Base-by-base conservation (phyloP, 805 yeast species). In the Wickerhamiella azymoides region DNA sequence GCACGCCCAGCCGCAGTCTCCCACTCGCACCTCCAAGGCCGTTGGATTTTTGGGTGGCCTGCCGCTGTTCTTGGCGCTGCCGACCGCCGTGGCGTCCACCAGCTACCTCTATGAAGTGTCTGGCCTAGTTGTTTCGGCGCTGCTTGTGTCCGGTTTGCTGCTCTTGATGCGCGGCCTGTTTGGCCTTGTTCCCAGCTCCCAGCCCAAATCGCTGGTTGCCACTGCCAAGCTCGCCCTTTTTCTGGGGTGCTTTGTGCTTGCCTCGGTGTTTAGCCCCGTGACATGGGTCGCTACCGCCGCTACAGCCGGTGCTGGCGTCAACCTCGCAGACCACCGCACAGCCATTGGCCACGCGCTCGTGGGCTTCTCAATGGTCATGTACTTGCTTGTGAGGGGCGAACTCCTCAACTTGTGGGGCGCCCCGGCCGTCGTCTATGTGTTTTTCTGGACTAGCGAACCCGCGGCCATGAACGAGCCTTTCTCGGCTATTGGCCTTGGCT, bases 21-120 rank as follows among this genome's bases (percentile, higher is more conserved):
- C 50, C 2, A 48, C 45, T 2, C 33, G 33, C n/a, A 42, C 45
- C 10, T 33, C 39, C 26, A 35, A 33, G 28, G 39, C 39, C 5
- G 30, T 27, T 7, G 39, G 16, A 10, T 43, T 51, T 16, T 43
- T 59, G n/a, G 56, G 56, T 18, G 46, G 54, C n/a, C 45, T 60
- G n/a, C 62, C 64, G 11, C 54, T 61, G 4, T 52, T 57, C 25
- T 47, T 60, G 10, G 53, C 64, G 11, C 51, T 60, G 27, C 58
- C 64, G 1, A 59, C 62, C 1, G 54, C 56, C 9, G 37, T 60
- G 37, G 49, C 58, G 24, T 58, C 60, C 2, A 49, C 54, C 2
- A 53, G 52, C 27, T 49, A 51, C 21, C 46, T 57, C 14, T 38
- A 49, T n/a, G 19, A 37, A 2, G 43, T 36, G 10, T 43, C 48